Conservation (phyloP, 1,139 yeast species). For the Debaryomyces nepalensis region DNA sequence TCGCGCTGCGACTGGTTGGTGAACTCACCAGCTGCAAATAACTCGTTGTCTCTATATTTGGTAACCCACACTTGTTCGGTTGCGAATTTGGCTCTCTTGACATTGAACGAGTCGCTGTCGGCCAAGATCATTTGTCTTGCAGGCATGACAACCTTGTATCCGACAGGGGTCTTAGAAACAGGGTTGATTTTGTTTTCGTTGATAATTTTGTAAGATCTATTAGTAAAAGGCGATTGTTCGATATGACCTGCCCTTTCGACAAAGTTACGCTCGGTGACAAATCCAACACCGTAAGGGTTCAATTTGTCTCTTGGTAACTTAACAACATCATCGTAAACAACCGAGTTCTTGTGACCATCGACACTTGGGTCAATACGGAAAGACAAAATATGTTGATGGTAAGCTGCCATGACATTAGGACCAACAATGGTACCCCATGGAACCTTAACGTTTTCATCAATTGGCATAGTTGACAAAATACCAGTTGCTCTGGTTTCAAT, state of each 20-base stretch:
- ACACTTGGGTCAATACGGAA: conserved; percentile 88
- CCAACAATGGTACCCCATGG: conserved; percentile 88
- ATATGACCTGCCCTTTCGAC: conserved; percentile 76
- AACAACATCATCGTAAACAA: conserved; percentile 73
- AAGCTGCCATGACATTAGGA: conserved; percentile 85
- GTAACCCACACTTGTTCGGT: conserved; percentile 81
- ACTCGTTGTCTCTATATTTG: conserved; percentile 67
- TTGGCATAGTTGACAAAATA: conserved; percentile 81
- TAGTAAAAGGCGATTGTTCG: conserved; percentile 77
- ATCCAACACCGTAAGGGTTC: conserved; percentile 80
- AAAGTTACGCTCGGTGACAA: conserved; percentile 62
- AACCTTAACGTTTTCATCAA: conserved; percentile 72
- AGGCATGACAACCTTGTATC: conserved; percentile 78
- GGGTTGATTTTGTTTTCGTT: conserved; percentile 82
- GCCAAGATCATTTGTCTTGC: conserved; percentile 78
- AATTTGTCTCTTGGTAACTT: conserved; percentile 60
- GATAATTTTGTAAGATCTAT: conserved; percentile 77
- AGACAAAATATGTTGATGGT: conserved; percentile 85
- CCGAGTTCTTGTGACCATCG: conserved; percentile 83
- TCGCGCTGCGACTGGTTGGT: conserved; percentile 73
- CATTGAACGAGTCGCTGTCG: conserved; percentile 63
- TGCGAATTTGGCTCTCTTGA: conserved; percentile 71
- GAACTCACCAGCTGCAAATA: conserved; percentile 79
- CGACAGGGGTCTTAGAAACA: conserved; percentile 76
- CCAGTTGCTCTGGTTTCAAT: conserved; percentile 91